Percentiles rank a stretch among this genome's conserved stretches.
Conservation (phyloP, 2,329 filamentous ascomycete species). For the Claviceps humidiphila region DNA sequence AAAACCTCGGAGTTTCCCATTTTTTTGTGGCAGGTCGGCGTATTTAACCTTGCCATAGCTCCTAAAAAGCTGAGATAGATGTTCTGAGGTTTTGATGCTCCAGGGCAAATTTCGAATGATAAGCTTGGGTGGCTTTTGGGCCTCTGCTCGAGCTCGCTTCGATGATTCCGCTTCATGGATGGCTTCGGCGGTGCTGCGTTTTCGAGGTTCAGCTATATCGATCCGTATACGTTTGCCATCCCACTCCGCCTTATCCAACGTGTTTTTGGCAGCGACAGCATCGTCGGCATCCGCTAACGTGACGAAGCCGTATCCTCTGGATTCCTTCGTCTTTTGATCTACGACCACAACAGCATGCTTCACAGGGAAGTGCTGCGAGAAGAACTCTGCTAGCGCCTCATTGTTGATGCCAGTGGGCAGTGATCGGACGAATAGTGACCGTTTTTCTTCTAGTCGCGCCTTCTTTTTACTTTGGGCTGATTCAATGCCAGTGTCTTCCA, state of each 20-base stretch:
- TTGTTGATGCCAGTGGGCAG: constrained; percentile 67
- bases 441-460: constrained; percentile 43
- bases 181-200: constrained; percentile 45
- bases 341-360: constrained; percentile 91
- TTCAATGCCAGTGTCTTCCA: constrained; percentile 20
- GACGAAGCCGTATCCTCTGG: constrained; percentile 90
- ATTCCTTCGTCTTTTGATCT: constrained; percentile 74
- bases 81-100: constrained; percentile 79
- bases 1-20: constrained; percentile 69
- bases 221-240: constrained; percentile 72
- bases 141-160: constrained; percentile 43
- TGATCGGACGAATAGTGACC: constrained; percentile 82
- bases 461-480: constrained; percentile 34
- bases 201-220: constrained; percentile 76
- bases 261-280: constrained; percentile 64
- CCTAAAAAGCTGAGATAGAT: constrained; percentile 66
- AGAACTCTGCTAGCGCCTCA: constrained; percentile 73
- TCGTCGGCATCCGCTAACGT: constrained; percentile 93
- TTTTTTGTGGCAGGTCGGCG: constrained; percentile 69
- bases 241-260: constrained; percentile 66
- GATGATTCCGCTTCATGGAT: constrained; percentile 25
- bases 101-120: constrained; percentile 92
- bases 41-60: constrained; percentile 88
- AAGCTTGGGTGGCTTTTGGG: constrained; percentile 56
- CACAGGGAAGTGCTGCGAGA: constrained; percentile 86